phyloP scores from a whole-genome alignment of 768 basidiomycete genomes.

The Mycena rebaudengoi region DNA sequence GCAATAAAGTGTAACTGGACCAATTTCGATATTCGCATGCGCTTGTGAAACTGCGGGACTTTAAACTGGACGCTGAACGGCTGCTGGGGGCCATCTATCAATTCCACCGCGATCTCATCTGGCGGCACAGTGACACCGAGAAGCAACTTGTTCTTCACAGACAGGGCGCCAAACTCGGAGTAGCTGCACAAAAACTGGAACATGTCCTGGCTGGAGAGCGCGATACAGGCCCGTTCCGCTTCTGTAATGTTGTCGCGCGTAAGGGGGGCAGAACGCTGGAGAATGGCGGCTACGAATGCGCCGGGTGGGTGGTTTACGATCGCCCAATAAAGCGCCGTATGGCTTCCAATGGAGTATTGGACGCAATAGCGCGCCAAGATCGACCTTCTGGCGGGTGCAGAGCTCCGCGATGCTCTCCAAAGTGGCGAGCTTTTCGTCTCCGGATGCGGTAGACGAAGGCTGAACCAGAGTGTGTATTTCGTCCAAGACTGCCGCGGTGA shows the following conservation, averaged over 20 bases:
- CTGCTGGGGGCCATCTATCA: neutral
- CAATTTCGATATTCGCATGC: neutral
- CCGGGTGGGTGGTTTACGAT: neutral
- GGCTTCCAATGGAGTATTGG: neutral
- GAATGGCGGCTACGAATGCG: neutral
- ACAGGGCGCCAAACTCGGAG: neutral
- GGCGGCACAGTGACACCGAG: neutral
- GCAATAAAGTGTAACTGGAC: neutral
- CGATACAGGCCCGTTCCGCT: neutral
- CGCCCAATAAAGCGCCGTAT: neutral
- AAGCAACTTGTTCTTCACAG: neutral
- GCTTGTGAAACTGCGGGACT: neutral
- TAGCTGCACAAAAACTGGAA: neutral
- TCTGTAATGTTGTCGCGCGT: neutral
- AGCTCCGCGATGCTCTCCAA: neutral
- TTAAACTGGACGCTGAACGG: neutral
- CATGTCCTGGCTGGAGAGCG: neutral
- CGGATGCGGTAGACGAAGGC: neutral
- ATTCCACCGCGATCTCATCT: neutral
- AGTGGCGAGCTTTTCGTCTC: neutral
- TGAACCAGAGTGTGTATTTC: no score
- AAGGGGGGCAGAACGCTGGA: neutral
- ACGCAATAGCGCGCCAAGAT: neutral
- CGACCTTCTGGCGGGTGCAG: neutral
- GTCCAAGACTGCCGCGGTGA: no score